phyloP scores from a whole-genome alignment of 768 basidiomycete genomes.

The Suillus paluster region DNA sequence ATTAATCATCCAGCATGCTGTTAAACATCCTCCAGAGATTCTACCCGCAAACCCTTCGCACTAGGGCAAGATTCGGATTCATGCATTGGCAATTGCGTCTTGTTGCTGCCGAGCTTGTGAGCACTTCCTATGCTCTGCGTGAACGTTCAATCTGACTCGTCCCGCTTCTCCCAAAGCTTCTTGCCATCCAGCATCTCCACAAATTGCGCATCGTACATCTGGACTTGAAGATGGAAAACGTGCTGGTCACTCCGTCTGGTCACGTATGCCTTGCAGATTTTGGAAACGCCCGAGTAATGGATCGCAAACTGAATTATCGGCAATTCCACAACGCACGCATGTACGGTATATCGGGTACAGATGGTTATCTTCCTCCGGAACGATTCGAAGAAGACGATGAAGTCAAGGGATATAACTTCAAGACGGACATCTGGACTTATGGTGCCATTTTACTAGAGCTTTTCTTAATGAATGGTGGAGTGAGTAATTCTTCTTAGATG shows the following conservation, averaged over 20 bases:
- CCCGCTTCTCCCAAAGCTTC: slow-evolving; percentile 5
- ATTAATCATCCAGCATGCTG: background rate
- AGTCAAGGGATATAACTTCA: slow-evolving; percentile 43
- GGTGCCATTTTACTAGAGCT: slow-evolving; percentile 28
- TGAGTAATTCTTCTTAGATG: background rate
- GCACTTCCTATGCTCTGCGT: background rate
- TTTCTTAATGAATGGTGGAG: slow-evolving; percentile 12
- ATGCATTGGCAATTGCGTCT: slow-evolving; percentile 17
- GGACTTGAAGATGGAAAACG: slow-evolving; percentile 58
- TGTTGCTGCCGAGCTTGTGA: slow-evolving; percentile 20
- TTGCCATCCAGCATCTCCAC: slow-evolving; percentile 19
- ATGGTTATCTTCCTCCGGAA: slow-evolving; percentile 51
- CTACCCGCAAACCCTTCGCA: slow-evolving; percentile 16
- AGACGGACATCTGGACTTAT: slow-evolving; percentile 47
- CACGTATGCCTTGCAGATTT: slow-evolving; percentile 21
- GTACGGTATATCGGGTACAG: slow-evolving; percentile 34
- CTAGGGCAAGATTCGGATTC: slow-evolving; percentile 4
- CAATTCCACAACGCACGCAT: slow-evolving; percentile 7
- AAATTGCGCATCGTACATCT: slow-evolving; percentile 44
- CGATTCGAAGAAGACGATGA: slow-evolving; percentile 33
- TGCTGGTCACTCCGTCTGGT: slow-evolving; percentile 40
- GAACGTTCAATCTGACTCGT: background rate
- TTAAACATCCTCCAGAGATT: slow-evolving; percentile 11
- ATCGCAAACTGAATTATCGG: slow-evolving; percentile 5
- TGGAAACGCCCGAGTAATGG: slow-evolving; percentile 20